phyloP scores from a whole-genome alignment of 768 basidiomycete genomes.

The Serendipita sp. region DNA sequence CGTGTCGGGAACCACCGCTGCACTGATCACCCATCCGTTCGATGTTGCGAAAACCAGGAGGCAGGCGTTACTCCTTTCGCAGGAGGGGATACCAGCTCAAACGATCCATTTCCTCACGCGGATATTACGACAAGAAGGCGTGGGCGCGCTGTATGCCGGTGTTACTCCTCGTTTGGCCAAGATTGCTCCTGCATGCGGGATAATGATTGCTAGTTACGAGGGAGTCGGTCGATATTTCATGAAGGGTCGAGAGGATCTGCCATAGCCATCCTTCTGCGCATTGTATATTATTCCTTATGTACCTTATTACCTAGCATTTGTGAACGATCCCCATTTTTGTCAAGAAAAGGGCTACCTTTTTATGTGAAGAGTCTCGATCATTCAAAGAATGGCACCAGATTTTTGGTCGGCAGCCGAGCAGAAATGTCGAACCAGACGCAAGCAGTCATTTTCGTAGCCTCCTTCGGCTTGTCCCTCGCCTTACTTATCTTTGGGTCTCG shows the following conservation, averaged over 20 bases:
- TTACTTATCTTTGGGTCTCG: conserved; percentile 32
- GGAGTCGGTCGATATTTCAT: conserved; percentile 21
- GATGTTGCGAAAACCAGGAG: conserved; percentile 93
- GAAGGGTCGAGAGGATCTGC: neutral
- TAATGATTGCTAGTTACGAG: conserved; percentile 97
- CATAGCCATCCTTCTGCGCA: neutral
- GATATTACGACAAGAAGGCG: conserved; percentile 67
- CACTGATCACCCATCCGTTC: conserved; percentile 83
- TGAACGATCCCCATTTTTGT: neutral
- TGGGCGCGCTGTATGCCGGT: conserved; percentile 66
- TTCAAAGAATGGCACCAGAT: neutral
- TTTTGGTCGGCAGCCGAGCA: neutral
- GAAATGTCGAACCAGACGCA: neutral
- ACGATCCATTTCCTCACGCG: conserved; percentile 45
- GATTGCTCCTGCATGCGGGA: conserved; percentile 93
- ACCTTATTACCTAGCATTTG: neutral
- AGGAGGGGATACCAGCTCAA: conserved; percentile 18
- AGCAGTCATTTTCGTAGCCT: conserved; percentile 30
- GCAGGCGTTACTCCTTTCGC: conserved; percentile 62
- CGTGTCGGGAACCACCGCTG: conserved; percentile 70
- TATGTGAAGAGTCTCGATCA: neutral
- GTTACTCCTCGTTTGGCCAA: conserved; percentile 79
- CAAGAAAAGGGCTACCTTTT: too few relatives aligned
- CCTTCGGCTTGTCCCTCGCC: conserved; percentile 34
- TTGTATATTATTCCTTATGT: neutral